Percentiles rank a stretch among this genome's conserved stretches.
Conservation (phyloP, 768 basidiomycete species). For the Mycena floridula region DNA sequence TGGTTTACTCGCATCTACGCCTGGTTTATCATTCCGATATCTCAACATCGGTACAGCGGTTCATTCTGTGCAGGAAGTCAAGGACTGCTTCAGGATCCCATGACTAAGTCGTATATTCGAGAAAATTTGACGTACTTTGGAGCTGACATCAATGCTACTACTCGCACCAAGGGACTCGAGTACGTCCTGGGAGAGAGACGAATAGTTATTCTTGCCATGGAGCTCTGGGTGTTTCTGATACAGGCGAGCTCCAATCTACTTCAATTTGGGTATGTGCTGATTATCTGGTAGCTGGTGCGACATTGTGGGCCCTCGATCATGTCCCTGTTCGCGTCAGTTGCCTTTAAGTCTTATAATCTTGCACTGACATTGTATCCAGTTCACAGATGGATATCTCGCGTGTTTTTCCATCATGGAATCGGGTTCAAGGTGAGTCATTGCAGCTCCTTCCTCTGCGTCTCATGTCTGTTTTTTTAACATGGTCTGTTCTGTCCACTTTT, state of each 20-base stretch:
- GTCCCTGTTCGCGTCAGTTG: conserved; percentile 48
- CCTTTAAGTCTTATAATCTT: no score
- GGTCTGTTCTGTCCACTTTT: no score
- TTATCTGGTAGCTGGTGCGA: no score
- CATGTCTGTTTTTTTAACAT: not conserved
- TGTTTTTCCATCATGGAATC: conserved; percentile 63
- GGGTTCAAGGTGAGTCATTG: conserved; percentile 61
- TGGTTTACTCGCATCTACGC: conserved; percentile 39
- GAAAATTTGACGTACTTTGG: conserved; percentile 47
- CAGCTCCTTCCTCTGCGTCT: not conserved
- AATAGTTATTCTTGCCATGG: conserved; percentile 46
- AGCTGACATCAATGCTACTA: conserved; percentile 50
- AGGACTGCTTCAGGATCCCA: conserved; percentile 53
- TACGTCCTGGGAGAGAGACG: conserved; percentile 65
- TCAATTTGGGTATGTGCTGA: no score
- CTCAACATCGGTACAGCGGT: no score
- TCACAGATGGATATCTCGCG: conserved; percentile 19
- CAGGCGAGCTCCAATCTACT: no score
- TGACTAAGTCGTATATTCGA: conserved; percentile 54
- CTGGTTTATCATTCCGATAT: conserved; percentile 50
- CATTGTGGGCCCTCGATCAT: conserved; percentile 66
- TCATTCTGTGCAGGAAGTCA: conserved; percentile 53
- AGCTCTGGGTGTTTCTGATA: not conserved
- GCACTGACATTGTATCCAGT: no score
- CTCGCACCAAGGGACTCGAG: conserved; percentile 35